Conservation (phyloP, 257 asterid species). For the Paraleonurus japonicus region DNA sequence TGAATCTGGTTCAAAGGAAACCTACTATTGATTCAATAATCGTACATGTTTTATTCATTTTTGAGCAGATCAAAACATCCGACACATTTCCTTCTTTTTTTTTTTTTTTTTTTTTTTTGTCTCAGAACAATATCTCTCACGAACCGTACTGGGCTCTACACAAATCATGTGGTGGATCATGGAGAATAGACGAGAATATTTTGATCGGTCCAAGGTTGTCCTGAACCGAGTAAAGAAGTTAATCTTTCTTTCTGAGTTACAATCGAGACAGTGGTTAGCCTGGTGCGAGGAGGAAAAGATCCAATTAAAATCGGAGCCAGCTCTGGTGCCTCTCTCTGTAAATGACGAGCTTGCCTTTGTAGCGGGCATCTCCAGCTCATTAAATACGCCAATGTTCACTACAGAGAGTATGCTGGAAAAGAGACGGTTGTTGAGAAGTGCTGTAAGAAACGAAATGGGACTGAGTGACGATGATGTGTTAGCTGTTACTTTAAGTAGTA, state of each 20-base stretch:
- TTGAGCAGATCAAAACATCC: constrained; percentile 1
- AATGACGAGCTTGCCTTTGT: constrained; percentile 93
- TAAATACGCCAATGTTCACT: constrained; percentile 72
- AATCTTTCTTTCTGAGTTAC: constrained; percentile 78
- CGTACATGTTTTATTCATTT: not conserved
- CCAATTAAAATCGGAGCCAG: constrained; percentile 67
- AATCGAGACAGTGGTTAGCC: constrained; percentile 81
- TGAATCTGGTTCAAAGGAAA: no score
- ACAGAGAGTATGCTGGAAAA: constrained; percentile 76
- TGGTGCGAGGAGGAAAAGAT: constrained; percentile 95
- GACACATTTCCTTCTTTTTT: not conserved
- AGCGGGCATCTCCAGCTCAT: constrained; percentile 79
- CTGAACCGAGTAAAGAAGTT: constrained; percentile 79
- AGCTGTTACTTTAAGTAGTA: constrained; percentile 74
- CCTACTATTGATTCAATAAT: no score
- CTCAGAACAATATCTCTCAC: constrained; percentile 82
- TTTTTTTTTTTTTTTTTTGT: not conserved
- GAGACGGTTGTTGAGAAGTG: constrained; percentile 54
- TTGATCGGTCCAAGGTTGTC: constrained; percentile 75
- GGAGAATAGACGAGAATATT: constrained; percentile 95
- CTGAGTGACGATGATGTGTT: constrained; percentile 77
- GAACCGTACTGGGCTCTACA: constrained; percentile 82
- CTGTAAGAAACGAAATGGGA: constrained; percentile 86
- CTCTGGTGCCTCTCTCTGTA: constrained; percentile 79
- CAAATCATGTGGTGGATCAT: constrained; percentile 99